phyloP scores from a whole-genome alignment of 2,329 filamentous ascomycete genomes.

The Simplicillium aogashimaense region DNA sequence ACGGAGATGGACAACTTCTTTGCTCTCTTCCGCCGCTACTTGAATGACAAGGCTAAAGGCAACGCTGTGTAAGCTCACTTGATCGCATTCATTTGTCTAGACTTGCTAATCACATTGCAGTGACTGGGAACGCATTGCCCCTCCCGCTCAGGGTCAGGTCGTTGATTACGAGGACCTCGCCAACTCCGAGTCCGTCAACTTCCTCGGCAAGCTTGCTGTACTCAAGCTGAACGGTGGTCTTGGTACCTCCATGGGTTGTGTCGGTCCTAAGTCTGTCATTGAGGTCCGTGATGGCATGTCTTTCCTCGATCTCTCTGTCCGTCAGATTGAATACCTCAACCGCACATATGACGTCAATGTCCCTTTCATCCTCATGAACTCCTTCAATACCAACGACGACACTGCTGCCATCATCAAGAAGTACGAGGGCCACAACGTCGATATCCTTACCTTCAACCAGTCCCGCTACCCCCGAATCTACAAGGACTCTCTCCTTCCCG shows the following conservation, averaged over 20 bases:
- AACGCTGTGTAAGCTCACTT: conserved; percentile 61
- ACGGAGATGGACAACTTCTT: conserved; percentile 99
- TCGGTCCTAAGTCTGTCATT: conserved; percentile 98
- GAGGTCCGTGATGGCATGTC: conserved; percentile 99
- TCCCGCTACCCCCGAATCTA: conserved; percentile 95
- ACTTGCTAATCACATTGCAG: conserved; percentile 32
- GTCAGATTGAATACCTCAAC: conserved; percentile 99
- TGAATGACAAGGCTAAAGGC: conserved; percentile 98
- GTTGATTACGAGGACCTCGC: conserved; percentile 87
- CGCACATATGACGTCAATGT: conserved; percentile 96
- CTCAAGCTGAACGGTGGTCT: conserved; percentile 99
- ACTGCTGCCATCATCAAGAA: conserved; percentile 99
- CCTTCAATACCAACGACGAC: conserved; percentile 98
- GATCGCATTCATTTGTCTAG: not conserved
- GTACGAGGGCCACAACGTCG: conserved; percentile 99
- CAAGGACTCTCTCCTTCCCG: conserved; percentile 95
- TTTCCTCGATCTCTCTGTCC: conserved; percentile 95
- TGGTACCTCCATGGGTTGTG: conserved; percentile 98
- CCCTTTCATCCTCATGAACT: conserved; percentile 99
- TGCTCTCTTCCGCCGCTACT: conserved; percentile 91
- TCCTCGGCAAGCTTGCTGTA: conserved; percentile 94
- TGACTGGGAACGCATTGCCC: conserved; percentile 94
- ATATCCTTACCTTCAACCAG: conserved; percentile 99
- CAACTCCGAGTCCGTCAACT: conserved; percentile 83
- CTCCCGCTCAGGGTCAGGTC: conserved; percentile 86